These are phyloP conservation scores for Rhododendron mucronatum DNA, from an alignment of 148 eudicot species.

Conservation along the genomic window DNA sequence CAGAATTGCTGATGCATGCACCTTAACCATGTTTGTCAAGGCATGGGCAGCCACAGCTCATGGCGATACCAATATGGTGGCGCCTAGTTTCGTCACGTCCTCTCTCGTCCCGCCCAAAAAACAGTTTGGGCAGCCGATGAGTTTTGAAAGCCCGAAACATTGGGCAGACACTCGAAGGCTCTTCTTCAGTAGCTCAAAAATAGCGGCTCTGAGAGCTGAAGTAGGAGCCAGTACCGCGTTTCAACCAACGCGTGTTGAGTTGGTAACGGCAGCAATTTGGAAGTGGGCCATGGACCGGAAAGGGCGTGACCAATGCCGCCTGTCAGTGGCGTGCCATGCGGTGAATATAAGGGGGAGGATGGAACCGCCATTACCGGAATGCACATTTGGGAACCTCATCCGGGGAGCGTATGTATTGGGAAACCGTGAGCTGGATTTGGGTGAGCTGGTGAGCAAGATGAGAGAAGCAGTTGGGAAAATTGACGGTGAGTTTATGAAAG, in stretches of 20 bases:
- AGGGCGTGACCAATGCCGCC: not conserved
- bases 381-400: constrained; percentile 28
- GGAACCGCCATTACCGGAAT: constrained; percentile 16
- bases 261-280: constrained; percentile 33
- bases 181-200: no score
- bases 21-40: constrained; percentile 27
- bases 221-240: no score
- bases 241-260: constrained; percentile 31
- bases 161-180: no score
- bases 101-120: constrained; percentile 25
- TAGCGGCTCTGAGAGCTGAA: no score
- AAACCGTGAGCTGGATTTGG: constrained; percentile 1
- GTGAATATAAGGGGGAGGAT: constrained; percentile 38
- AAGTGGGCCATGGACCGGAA: constrained; percentile 13
- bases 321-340: constrained; percentile 15
- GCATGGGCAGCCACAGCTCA: constrained; percentile 27
- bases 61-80: not conserved
- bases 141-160: not conserved
- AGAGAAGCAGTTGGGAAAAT: constrained; percentile 16
- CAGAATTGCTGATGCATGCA: constrained; percentile 31
- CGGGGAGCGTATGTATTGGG: constrained; percentile 2
- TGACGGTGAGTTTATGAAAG: not conserved
- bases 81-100: constrained; percentile 25
- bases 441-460: constrained; percentile 13
- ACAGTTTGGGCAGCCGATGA: not conserved